Evolutionary conservation across 208 protist genomes (phyloP), one percentile per base, ranked within the genome.

Genomic region (Wallacemonas sp.): DNA sequence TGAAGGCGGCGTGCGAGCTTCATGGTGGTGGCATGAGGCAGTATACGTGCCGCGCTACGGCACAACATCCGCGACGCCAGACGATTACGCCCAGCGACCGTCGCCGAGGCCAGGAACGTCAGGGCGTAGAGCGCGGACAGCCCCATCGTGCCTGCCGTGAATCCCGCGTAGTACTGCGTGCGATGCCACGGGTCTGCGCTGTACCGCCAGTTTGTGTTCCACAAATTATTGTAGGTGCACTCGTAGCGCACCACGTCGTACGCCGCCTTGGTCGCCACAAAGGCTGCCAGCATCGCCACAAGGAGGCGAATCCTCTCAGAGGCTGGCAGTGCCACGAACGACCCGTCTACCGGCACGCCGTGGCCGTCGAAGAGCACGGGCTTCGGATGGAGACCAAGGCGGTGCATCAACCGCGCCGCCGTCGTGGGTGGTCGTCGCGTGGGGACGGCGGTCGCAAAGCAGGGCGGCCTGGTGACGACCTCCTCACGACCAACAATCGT

Each of bases 211-310:
- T 63, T 48, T 3, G 64, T 22, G 55, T 81, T 76, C 75, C 75
- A 81, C 3, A 81, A 22, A 12, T 66, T 60, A 42, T 81, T 71
- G 62, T 81, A 81, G 21, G 76, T 55, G 39, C 76, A 66, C 42
- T 81, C 75, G 46, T 76, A 81, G 29, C 70, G 66, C 39, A 63
- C 30, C 41, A 57, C 57, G 30, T 73, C 66, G 45, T 66, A 76
- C 53, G 68, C 36, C 5, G 37, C 22, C 37, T 77, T 77, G n/a
- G 75, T 81, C 1, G 67, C 62, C 19, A n/a, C 46, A 4, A 76
- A 29, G 0, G 75, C 75, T 10, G 36, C 29, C 10, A 73, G 27
- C 22, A 77, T 46, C 30, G 75, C 69, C 8, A 48, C 33, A 21
- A 55, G 22, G 15, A 81, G 27, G 24, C 70, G 69, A 33, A 76